Base-by-base conservation (phyloP, 1,284 basidiomycete genomes). In the Inonotus hispidus region DNA sequence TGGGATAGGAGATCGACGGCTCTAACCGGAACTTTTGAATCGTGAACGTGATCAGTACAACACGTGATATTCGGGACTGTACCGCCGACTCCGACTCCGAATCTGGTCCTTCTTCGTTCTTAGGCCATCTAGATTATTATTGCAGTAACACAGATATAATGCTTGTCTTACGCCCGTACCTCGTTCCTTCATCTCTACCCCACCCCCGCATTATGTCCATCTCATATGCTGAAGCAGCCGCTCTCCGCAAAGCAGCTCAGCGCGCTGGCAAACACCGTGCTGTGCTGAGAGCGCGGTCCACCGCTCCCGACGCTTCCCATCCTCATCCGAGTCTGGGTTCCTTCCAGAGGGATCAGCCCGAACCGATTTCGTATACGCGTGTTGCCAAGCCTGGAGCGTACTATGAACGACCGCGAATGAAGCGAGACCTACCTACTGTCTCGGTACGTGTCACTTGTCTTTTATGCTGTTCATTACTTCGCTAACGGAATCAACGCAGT, bases 401-500 rank as follows among this genome's bases (percentile, higher is more conserved):
- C 38, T 64, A 64, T 39, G 63, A 60, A 43, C 59, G 63, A 6
- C 63, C 63, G 21, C 47, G 56, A 16, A 23, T 59, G 23, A 64
- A 60, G 50, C 49, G 63, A 11, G 63, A 64, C 32, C 45, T 64
- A 21, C 63, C 63, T 16, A 46, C 49, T 21, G 59, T 61, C 10
- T 19, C 49, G n/a, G 63, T 64, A 14, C 19, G 59, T 61, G 25
- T 19, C 35, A 46, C 21, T 43, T 49, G 16, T 25, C 23, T 21
- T 23, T 29, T 29, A 41, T 38, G 19, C 23, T 21, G 4, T 7
- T 39, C 19, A 2, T 27, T 11, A 43, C n/a, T 37, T 21, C 46
- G 23, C 43, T 45, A n/a, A 53, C 41, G 41, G 27, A n/a, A 52
- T 16, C 41, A 32, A 53, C 35, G 38, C 19, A 81, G 82, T 75